These are phyloP conservation scores for Xerocomellus intermedius DNA, from an alignment of 768 basidiomycete genomes.

Conservation along the genomic window DNA sequence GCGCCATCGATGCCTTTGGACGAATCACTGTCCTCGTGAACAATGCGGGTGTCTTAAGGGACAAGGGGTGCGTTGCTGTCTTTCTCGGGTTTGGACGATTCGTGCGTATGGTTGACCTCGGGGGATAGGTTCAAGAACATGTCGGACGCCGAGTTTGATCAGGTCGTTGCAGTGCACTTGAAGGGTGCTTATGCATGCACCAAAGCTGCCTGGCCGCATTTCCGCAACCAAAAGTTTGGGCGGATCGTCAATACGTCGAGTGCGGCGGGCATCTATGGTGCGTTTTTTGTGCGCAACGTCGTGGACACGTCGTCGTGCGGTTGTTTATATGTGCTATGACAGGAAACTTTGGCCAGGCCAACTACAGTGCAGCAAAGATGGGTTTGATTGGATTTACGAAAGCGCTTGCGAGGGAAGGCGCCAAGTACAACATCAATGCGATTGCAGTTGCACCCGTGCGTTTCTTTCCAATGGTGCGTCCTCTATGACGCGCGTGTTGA, in stretches of 20 bases:
- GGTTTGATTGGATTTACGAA: constrained; percentile 90
- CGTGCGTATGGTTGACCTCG: not conserved
- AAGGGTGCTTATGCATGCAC: constrained; percentile 92
- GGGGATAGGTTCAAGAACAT: constrained; percentile 89
- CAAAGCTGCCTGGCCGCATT: constrained; percentile 94
- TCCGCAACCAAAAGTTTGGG: constrained; percentile 93
- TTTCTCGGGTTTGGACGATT: too few relatives aligned
- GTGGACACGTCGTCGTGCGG: not conserved
- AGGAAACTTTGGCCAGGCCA: constrained; percentile 97
- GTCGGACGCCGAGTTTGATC: constrained; percentile 92
- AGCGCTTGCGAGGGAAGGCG: constrained; percentile 89
- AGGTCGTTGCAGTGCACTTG: constrained; percentile 84
- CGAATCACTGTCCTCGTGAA: constrained; percentile 86
- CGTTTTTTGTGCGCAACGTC: constrained; percentile 14
- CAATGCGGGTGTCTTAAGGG: constrained; percentile 90
- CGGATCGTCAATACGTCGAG: constrained; percentile 93
- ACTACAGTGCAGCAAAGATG: constrained; percentile 99
- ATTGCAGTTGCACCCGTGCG: constrained; percentile 88
- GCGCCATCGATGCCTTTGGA: constrained; percentile 84
- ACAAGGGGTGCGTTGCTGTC: constrained; percentile 57
- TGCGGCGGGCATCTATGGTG: constrained; percentile 91
- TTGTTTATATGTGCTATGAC: not conserved
- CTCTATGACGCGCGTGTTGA: not conserved
- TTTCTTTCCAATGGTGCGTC: not conserved
- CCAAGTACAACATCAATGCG: constrained; percentile 84